These are phyloP conservation scores for Auricularia heimuer DNA, from an alignment of 768 basidiomycete species.

Conservation along the genomic window DNA sequence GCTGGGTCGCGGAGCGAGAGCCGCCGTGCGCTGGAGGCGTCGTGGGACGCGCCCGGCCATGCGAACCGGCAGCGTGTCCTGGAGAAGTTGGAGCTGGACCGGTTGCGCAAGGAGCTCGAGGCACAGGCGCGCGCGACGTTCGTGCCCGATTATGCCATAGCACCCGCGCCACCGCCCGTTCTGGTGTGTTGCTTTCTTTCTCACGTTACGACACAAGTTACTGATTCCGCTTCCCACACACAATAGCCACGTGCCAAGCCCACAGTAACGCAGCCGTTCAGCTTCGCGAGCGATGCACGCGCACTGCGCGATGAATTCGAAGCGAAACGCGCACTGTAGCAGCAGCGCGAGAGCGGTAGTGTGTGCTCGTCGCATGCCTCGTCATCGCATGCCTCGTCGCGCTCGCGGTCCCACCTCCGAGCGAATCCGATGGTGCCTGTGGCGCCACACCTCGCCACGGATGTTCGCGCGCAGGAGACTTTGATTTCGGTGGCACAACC, in stretches of 20 bases:
- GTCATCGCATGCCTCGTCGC: not conserved
- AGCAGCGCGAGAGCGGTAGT: slow-evolving; percentile 4
- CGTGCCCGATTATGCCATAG: not conserved
- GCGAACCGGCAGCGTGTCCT: too few species aligned
- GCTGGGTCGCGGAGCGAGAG: too few species aligned
- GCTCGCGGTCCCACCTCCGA: slow-evolving; percentile 33
- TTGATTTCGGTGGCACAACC: slow-evolving; percentile 35
- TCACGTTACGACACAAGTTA: not conserved
- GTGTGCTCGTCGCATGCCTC: not conserved
- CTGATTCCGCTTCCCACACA: not conserved
- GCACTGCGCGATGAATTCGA: slow-evolving; percentile 33
- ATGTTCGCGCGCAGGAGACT: slow-evolving; percentile 50
- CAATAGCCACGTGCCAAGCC: slow-evolving; percentile 8
- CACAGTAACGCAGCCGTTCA: slow-evolving; percentile 43
- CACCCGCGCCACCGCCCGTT: not conserved
- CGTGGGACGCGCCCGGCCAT: too few species aligned
- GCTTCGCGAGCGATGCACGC: slow-evolving; percentile 39
- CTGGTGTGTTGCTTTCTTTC: not conserved
- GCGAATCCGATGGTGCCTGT: slow-evolving; percentile 38
- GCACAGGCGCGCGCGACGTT: too few species aligned
- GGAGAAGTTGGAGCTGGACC: too few species aligned
- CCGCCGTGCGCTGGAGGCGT: too few species aligned
- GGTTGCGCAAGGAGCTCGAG: too few species aligned
- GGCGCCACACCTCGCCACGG: slow-evolving; percentile 41
- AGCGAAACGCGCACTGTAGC: slow-evolving; percentile 18